A percentile compares a stretch with the other conserved stretches of the same genome.
phyloP scores from a whole-genome alignment of 129 eudicot genomes.

The Centella asiatica region DNA sequence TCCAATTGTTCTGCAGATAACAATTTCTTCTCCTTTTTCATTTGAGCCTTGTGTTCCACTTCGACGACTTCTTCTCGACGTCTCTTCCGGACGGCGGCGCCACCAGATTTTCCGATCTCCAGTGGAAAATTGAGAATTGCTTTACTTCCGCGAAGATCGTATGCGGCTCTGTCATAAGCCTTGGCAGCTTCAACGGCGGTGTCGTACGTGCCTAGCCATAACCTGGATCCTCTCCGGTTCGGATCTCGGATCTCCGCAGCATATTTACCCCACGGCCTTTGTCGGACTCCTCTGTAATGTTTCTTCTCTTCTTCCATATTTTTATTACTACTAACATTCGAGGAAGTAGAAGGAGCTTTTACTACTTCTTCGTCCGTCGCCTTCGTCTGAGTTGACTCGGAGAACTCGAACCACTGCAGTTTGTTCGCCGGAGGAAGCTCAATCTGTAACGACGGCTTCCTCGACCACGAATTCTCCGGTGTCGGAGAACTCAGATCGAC shows the following conservation, averaged over 20 bases:
- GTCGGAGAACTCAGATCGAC: slow-evolving; percentile 13
- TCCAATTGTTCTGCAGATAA: background rate
- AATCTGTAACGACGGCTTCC: slow-evolving; percentile 28
- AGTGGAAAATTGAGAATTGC: slow-evolving; percentile 9
- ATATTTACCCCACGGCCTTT: slow-evolving; percentile 3
- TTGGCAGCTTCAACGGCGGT: background rate
- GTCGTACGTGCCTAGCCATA: slow-evolving; percentile 5
- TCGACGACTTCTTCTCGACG: background rate
- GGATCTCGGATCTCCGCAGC: slow-evolving; percentile 10
- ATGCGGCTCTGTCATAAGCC: slow-evolving; percentile 4
- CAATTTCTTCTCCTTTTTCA: background rate
- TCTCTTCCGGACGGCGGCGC: background rate
- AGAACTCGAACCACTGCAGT: slow-evolving; percentile 23
- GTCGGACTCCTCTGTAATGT: slow-evolving; percentile 6
- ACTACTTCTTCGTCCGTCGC: background rate
- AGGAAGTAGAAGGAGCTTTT: background rate
- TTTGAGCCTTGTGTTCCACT: background rate
- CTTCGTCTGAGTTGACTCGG: slow-evolving; percentile 1
- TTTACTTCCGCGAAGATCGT: slow-evolving; percentile 3
- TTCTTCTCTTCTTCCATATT: slow-evolving; percentile 16
- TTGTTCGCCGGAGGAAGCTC: slow-evolving; percentile 18
- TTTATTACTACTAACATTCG: no score
- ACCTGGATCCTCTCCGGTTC: background rate
- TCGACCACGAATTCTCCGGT: slow-evolving; percentile 8
- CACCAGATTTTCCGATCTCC: background rate